These are phyloP conservation scores for Hyaloscypha finlandica DNA, from an alignment of 495 filamentous ascomycete genomes.

Conservation along the genomic window DNA sequence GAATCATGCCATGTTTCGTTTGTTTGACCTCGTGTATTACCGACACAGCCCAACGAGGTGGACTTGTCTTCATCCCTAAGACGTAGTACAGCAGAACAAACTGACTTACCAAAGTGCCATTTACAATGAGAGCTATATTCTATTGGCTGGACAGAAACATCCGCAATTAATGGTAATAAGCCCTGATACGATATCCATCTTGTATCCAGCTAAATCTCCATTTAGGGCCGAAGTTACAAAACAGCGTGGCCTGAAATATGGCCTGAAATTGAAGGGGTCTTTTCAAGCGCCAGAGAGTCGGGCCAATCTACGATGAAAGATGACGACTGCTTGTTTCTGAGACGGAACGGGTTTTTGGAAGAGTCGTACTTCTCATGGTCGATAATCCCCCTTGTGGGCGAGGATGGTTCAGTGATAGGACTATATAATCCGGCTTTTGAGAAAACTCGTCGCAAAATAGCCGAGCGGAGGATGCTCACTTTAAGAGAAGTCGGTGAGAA, in stretches of 20 bases:
- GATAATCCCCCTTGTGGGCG: slow-evolving; percentile 65
- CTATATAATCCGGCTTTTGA: slow-evolving; percentile 71
- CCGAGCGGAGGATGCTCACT: slow-evolving; percentile 66
- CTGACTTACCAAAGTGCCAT: slow-evolving; percentile 43
- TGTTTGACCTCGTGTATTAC: background rate
- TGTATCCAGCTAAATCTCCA: background rate
- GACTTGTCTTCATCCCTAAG: no score
- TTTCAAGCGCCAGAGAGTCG: slow-evolving; percentile 56
- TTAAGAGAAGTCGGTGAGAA: slow-evolving; percentile 70
- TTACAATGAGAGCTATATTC: slow-evolving; percentile 73
- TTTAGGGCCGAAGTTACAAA: slow-evolving; percentile 54
- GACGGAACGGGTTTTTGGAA: slow-evolving; percentile 60
- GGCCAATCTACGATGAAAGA: slow-evolving; percentile 75
- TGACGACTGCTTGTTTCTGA: slow-evolving; percentile 67
- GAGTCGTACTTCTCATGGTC: slow-evolving; percentile 73
- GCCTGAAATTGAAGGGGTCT: slow-evolving; percentile 60
- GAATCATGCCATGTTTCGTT: background rate
- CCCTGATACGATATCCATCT: background rate
- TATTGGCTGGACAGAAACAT: slow-evolving; percentile 69
- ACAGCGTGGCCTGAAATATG: slow-evolving; percentile 70
- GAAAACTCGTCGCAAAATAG: slow-evolving; percentile 64
- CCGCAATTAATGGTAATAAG: slow-evolving; percentile 57
- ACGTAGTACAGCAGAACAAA: background rate
- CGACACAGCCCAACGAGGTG: background rate
- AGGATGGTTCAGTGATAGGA: slow-evolving; percentile 61